A percentile compares a stretch with the other conserved stretches of the same genome.
phyloP scores from a whole-genome alignment of 768 basidiomycete genomes.

The Psilocybe sp. region DNA sequence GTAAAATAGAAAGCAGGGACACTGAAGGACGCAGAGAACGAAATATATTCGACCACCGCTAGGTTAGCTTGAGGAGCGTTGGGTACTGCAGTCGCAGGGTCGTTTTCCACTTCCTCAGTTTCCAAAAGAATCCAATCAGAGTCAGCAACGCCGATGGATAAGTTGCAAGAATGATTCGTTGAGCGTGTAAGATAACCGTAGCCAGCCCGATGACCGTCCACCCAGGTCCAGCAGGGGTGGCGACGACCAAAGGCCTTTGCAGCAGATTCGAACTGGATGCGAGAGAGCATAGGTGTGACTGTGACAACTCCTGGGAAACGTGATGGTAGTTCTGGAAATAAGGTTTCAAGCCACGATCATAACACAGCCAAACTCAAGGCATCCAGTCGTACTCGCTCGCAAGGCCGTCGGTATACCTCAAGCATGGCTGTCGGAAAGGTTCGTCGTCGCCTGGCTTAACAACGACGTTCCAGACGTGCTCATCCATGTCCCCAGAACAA shows the following conservation, averaged over 20 bases:
- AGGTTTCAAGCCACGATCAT: constrained; percentile 62
- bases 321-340: constrained; percentile 47
- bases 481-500: constrained; percentile 70
- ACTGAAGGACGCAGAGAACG: constrained; percentile 74
- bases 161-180: constrained; percentile 16
- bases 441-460: constrained; percentile 17
- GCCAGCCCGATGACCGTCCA: constrained; percentile 18
- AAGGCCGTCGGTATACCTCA: constrained; percentile 35
- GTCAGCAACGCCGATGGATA: constrained; percentile 2
- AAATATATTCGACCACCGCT: constrained; percentile 61
- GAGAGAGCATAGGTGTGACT: constrained; percentile 45
- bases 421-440: constrained; percentile 91
- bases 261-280: constrained; percentile 56
- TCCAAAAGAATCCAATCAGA: constrained; percentile 8
- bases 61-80: constrained; percentile 23
- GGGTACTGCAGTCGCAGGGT: constrained; percentile 33
- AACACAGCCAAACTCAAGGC: constrained; percentile 39
- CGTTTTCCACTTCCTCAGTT: constrained; percentile 23
- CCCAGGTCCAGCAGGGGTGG: constrained; percentile 36
- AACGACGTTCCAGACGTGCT: not conserved
- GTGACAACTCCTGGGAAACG: constrained; percentile 40
- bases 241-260: constrained; percentile 47
- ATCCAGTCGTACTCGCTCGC: constrained; percentile 40
- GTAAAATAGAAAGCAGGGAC: constrained; percentile 87
- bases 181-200: constrained; percentile 27